A percentile compares a stretch with the other conserved stretches of the same genome.
Evolutionary conservation across 2,329 filamentous ascomycete species (phyloP).

Genomic region (Colletotrichum sp.): DNA sequence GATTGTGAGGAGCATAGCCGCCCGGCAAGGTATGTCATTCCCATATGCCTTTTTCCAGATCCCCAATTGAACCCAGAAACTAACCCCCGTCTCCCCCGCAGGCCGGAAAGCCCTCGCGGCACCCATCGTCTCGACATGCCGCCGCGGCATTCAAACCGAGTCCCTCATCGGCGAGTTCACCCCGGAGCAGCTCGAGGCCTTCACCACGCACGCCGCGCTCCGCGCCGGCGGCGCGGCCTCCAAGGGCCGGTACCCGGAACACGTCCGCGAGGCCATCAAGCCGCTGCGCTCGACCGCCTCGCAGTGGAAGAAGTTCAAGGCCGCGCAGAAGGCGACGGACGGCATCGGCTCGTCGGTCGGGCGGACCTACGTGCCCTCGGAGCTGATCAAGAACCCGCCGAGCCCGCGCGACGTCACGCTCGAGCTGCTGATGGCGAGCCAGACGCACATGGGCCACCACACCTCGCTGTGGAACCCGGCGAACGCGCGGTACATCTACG

Average conservation of each 20-base stretch:
- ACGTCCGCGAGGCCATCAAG: neutral
- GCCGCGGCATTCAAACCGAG: slow-evolving; percentile 44
- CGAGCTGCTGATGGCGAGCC: slow-evolving; percentile 86
- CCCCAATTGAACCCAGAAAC: slow-evolving; percentile 24
- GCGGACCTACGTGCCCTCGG: slow-evolving; percentile 68
- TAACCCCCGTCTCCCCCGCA: slow-evolving; percentile 29
- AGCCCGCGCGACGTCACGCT: slow-evolving; percentile 82
- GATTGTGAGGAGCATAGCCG: slow-evolving; percentile 60
- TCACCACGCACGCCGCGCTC: slow-evolving; percentile 23
- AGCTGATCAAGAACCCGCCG: slow-evolving; percentile 76
- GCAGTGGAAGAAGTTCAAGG: neutral
- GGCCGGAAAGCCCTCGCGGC: slow-evolving; percentile 59
- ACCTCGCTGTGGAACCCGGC: slow-evolving; percentile 93
- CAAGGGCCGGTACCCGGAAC: neutral
- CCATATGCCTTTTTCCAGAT: neutral
- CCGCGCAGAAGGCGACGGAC: slow-evolving; percentile 3
- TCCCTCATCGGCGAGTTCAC: slow-evolving; percentile 29
- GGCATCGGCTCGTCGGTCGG: slow-evolving; percentile 52
- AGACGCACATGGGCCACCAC: slow-evolving; percentile 89
- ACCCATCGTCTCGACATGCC: slow-evolving; percentile 43
- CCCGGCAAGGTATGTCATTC: slow-evolving; percentile 57
- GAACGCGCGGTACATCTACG: slow-evolving; percentile 94
- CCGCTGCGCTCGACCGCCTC: neutral
- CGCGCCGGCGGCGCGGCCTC: neutral
- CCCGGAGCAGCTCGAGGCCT: slow-evolving; percentile 25